A percentile compares a stretch with the other conserved stretches of the same genome.
These are phyloP conservation scores for Tetrahymena malaccensis DNA, from an alignment of 73 alveolate genomes.

Conservation along the genomic window DNA sequence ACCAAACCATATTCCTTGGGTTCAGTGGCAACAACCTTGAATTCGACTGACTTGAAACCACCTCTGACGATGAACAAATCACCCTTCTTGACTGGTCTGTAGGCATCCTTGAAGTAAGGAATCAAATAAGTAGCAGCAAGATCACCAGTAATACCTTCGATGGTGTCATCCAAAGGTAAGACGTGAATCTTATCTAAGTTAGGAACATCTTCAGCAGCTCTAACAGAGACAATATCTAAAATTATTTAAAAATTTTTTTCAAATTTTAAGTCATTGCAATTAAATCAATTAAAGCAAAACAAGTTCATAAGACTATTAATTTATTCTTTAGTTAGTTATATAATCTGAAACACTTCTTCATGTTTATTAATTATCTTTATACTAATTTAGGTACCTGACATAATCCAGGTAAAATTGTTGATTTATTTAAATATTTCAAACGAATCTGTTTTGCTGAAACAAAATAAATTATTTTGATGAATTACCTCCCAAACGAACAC, in stretches of 20 bases:
- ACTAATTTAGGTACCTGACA: neutral
- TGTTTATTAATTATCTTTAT: no score
- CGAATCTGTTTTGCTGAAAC: neutral
- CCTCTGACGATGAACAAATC: slow-evolving; percentile 96
- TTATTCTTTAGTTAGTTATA: neutral
- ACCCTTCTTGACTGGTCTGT: slow-evolving; percentile 96
- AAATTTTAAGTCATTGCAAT: neutral
- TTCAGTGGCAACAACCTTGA: slow-evolving; percentile 95
- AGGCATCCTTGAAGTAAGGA: slow-evolving; percentile 97
- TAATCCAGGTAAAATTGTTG: neutral
- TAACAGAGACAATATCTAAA: slow-evolving; percentile 56
- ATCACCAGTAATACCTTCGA: slow-evolving; percentile 95
- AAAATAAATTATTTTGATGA: neutral
- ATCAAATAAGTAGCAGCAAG: slow-evolving; percentile 91
- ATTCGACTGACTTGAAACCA: slow-evolving; percentile 97
- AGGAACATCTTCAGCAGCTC: slow-evolving; percentile 81
- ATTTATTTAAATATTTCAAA: no score
- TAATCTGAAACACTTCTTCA: neutral
- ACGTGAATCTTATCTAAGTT: slow-evolving; percentile 92
- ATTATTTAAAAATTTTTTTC: neutral
- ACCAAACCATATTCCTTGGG: slow-evolving; percentile 96
- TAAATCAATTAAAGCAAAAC: neutral
- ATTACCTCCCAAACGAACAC: slow-evolving; percentile 84
- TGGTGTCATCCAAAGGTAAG: slow-evolving; percentile 95
- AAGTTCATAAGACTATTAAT: neutral